A percentile compares a stretch with the other conserved stretches of the same genome.
Conservation (phyloP, 352 stramenopile genomes). For the Nothophytophthora sp. region DNA sequence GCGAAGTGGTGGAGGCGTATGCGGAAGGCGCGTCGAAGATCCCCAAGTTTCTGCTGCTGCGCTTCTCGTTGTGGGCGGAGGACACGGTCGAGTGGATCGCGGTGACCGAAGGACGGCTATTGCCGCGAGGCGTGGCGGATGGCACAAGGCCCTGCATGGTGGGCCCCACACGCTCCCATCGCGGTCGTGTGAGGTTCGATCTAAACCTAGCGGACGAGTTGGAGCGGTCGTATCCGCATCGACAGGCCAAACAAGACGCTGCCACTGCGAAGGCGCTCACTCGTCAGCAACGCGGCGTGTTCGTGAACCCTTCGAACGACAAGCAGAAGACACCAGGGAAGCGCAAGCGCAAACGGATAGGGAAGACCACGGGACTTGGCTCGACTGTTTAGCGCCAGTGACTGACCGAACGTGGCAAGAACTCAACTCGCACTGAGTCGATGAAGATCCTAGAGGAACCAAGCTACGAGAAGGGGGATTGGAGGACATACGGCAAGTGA, state of each 20-base stretch:
- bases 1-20: constrained; percentile 66
- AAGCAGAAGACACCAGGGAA: constrained; percentile 33
- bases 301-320: constrained; percentile 14
- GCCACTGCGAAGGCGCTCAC: constrained; percentile 19
- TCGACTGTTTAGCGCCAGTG: constrained; percentile 18
- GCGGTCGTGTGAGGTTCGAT: constrained; percentile 47
- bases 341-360: constrained; percentile 34
- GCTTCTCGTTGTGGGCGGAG: constrained; percentile 58
- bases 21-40: constrained; percentile 28
- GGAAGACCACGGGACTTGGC: constrained; percentile 17
- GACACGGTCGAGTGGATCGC: constrained; percentile 73
- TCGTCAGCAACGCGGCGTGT: constrained; percentile 6
- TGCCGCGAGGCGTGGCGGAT: constrained; percentile 68
- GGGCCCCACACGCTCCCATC: constrained; percentile 36
- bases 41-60: constrained; percentile 70
- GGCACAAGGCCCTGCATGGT: constrained; percentile 46
- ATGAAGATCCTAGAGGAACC: constrained; percentile 22
- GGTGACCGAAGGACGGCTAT: constrained; percentile 63
- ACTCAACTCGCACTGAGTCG: constrained; percentile 1
- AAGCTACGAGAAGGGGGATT: too few relatives aligned
- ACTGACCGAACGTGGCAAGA: constrained; percentile 8
- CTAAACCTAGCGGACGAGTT: constrained; percentile 48
- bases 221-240: constrained; percentile 49
- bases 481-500: constrained; percentile 15
- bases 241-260: constrained; percentile 34